Evolutionary conservation across 2,329 filamentous ascomycete species (phyloP), one percentile per base, ranked within the genome.

Genomic region (Nigrograna mackinnonii): DNA sequence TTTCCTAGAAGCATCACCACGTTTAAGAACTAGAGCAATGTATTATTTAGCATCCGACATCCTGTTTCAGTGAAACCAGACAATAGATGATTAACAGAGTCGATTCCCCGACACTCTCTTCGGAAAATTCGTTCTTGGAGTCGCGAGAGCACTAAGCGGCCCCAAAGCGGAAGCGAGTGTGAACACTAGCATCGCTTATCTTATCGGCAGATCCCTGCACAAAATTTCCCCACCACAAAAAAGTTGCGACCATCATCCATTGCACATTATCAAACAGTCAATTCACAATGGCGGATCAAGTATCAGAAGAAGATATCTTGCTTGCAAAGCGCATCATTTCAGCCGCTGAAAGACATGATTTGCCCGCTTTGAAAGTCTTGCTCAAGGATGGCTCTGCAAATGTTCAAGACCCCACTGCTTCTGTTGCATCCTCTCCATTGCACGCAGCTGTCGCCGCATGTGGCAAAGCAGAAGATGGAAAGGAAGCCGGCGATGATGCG

Each of bases 301-400:
- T 56, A 45, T 63, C 64, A 19, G 62, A 67, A 51, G 56, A 64
- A 40, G 64, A 67, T 24, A 52, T 68, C 22, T 58, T 67, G 22
- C 57, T 66, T 13, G 64, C 65, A 3, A 64, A 67, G 50, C 61
- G 63, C 38, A 65, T 68, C 41, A 66, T 68, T 16, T 62, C 60
- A 5, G 60, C 65, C 11, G 60, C 65, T 16, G 59, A 65, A 43
- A 58, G 62, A 17, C 65, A 68, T 37, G 64, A 68, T 47, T 42
- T 66, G 14, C 43, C 55, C 11, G 62, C 62, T 13, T 46, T 68
- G 26, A 62, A 58, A 28, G 43, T 66, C n/a, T 44, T 67, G 20
- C 61, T 68, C 36, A 64, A 66, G 33, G 56, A 63, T 34, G 64
- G 62, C 41, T 66, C 64, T 13, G 65, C 65, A 32, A 68, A 67